Evolutionary conservation across 2,329 filamentous ascomycete genomes (phyloP).

Genomic region (Colletotrichum gigasporum): DNA sequence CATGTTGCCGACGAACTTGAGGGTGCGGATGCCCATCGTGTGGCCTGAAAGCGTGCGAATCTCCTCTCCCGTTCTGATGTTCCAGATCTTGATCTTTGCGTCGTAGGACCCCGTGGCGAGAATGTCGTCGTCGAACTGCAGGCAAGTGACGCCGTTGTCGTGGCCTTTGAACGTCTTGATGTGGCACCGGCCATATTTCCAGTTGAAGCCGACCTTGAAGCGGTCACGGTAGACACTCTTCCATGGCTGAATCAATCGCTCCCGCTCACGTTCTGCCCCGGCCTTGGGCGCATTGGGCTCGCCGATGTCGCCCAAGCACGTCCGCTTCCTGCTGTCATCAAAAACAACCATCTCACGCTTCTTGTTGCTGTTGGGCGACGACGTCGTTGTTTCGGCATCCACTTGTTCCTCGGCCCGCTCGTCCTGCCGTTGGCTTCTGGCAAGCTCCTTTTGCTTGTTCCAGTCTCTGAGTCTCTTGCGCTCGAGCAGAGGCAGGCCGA

Average conservation of each 20-base stretch:
- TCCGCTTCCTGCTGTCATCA: slow-evolving; percentile 47
- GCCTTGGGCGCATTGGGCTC: slow-evolving; percentile 29
- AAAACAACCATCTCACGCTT: slow-evolving; percentile 43
- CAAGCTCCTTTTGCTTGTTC: slow-evolving; percentile 82
- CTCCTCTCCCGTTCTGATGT: slow-evolving; percentile 87
- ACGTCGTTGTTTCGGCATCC: slow-evolving; percentile 25
- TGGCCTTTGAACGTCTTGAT: slow-evolving; percentile 87
- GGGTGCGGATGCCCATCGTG: slow-evolving; percentile 81
- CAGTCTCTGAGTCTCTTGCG: slow-evolving; percentile 87
- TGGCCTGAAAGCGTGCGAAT: slow-evolving; percentile 88
- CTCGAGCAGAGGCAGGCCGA: slow-evolving; percentile 90
- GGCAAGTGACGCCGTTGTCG: slow-evolving; percentile 73
- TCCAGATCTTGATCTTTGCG: slow-evolving; percentile 94
- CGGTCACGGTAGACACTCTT: slow-evolving; percentile 97
- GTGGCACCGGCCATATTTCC: slow-evolving; percentile 92
- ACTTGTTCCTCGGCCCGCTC: slow-evolving; percentile 36
- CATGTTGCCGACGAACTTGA: slow-evolving; percentile 93
- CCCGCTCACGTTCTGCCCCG: slow-evolving; percentile 45
- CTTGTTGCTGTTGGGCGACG: slow-evolving; percentile 38
- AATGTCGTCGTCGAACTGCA: slow-evolving; percentile 82
- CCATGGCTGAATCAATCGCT: slow-evolving; percentile 77
- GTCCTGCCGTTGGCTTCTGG: slow-evolving; percentile 37
- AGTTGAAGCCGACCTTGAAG: slow-evolving; percentile 96
- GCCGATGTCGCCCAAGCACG: slow-evolving; percentile 36
- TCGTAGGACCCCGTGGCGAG: slow-evolving; percentile 96